Evolutionary conservation across 2,329 filamentous ascomycete genomes (phyloP).

Genomic region (Alternaria alternata): DNA sequence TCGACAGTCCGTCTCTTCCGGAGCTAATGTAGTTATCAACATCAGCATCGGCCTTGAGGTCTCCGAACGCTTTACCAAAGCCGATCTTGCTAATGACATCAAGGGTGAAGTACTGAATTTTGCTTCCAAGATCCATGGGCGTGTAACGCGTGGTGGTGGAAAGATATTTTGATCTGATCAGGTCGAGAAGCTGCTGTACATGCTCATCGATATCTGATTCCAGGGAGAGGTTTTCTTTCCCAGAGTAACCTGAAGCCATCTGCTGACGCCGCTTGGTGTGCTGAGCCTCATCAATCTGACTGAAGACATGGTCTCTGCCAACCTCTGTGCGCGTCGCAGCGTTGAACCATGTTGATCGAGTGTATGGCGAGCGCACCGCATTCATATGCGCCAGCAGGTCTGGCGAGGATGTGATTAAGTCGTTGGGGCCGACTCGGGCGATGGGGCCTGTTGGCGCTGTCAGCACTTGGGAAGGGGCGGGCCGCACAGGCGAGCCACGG

Average conservation of each 20-base stretch:
- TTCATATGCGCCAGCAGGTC: slow-evolving; percentile 56
- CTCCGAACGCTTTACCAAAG: slow-evolving; percentile 61
- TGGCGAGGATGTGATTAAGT: slow-evolving; percentile 58
- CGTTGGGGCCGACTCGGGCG: slow-evolving; percentile 57
- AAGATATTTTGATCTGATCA: slow-evolving; percentile 58
- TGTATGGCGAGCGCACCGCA: slow-evolving; percentile 51
- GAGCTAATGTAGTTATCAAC: slow-evolving; percentile 55
- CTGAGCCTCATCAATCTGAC: slow-evolving; percentile 55
- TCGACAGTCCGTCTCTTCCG: slow-evolving; percentile 41
- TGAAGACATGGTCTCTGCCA: slow-evolving; percentile 61
- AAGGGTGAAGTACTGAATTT: slow-evolving; percentile 62
- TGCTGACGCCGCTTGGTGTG: slow-evolving; percentile 55
- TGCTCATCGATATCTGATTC: slow-evolving; percentile 59
- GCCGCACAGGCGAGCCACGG: neutral
- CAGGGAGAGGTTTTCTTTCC: slow-evolving; percentile 60
- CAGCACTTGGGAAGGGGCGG: neutral
- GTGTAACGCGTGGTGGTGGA: slow-evolving; percentile 14
- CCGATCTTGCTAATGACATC: slow-evolving; percentile 63
- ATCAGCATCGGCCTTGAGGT: slow-evolving; percentile 59
- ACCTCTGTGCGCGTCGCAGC: slow-evolving; percentile 57
- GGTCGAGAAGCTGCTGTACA: slow-evolving; percentile 55
- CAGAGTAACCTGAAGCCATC: slow-evolving; percentile 61
- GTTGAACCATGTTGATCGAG: slow-evolving; percentile 42
- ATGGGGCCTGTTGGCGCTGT: slow-evolving; percentile 42
- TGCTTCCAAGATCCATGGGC: slow-evolving; percentile 56